These are phyloP conservation scores for Cucurbita pepo DNA, from an alignment of 306 rosid genomes.

Conservation along the genomic window DNA sequence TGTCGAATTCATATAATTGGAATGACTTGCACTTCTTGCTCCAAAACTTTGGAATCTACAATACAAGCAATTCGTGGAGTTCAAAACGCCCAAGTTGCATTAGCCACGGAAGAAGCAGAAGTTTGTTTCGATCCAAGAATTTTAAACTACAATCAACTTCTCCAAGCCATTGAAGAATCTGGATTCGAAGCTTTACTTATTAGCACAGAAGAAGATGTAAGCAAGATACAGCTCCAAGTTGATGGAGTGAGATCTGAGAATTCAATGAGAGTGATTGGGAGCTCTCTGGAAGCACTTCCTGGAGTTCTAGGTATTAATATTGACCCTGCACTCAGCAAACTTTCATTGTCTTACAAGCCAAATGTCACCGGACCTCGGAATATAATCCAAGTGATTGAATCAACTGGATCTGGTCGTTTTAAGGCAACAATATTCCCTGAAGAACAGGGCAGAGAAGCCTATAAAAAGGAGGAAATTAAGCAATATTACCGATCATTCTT, in stretches of 20 bases:
- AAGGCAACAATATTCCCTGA: constrained; percentile 44
- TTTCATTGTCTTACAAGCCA: constrained; percentile 48
- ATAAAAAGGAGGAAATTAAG: constrained; percentile 33
- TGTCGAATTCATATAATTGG: constrained; percentile 53
- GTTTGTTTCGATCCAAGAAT: constrained; percentile 44
- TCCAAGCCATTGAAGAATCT: constrained; percentile 36
- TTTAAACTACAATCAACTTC: constrained; percentile 25
- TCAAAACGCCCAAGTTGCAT: constrained; percentile 49
- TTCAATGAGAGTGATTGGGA: constrained; percentile 16
- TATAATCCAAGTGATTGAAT: constrained; percentile 47
- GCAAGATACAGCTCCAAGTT: constrained; percentile 49
- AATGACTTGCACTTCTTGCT: constrained; percentile 82
- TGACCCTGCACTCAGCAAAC: constrained; percentile 20
- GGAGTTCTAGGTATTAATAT: constrained; percentile 34
- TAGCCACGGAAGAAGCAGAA: constrained; percentile 80
- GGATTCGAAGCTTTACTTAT: constrained; percentile 53
- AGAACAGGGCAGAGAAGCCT: constrained; percentile 29
- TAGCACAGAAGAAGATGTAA: constrained; percentile 43
- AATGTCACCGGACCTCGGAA: constrained; percentile 57
- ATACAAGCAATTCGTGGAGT: constrained; percentile 39
- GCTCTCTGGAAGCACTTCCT: constrained; percentile 44
- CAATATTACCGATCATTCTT: constrained; percentile 31
- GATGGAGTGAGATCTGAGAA: constrained; percentile 26
- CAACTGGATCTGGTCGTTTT: constrained; percentile 45
- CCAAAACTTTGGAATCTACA: constrained; percentile 54